A percentile compares a stretch with the other conserved stretches of the same genome.
Conservation (phyloP, 2,329 filamentous ascomycete genomes). For the Aspergillus aculeatinus region DNA sequence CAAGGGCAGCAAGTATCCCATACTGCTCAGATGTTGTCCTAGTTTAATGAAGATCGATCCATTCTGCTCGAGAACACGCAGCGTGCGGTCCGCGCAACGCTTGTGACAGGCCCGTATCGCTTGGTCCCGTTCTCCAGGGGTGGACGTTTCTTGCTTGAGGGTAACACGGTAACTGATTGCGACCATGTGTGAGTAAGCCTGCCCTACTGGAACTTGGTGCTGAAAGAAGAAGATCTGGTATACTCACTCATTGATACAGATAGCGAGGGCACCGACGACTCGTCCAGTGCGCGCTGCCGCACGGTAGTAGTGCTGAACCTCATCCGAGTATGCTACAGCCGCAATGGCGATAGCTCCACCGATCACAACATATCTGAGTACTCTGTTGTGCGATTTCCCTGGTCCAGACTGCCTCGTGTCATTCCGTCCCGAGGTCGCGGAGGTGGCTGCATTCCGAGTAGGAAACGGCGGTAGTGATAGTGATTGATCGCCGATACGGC, state of each 20-base stretch:
- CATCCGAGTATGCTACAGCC: constrained; percentile 56
- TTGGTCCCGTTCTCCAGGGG: constrained; percentile 64
- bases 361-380: constrained; percentile 34
- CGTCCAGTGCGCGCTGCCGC: constrained; percentile 75
- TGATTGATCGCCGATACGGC: neutral
- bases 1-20: constrained; percentile 87
- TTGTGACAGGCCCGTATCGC: constrained; percentile 82
- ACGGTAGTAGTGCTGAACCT: constrained; percentile 73
- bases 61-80: constrained; percentile 87
- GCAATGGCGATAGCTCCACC: constrained; percentile 42
- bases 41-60: constrained; percentile 98
- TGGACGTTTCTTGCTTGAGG: constrained; percentile 65
- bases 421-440: constrained; percentile 10
- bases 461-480: neutral
- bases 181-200: constrained; percentile 8
- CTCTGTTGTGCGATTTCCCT: constrained; percentile 22
- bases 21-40: constrained; percentile 90
- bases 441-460: neutral
- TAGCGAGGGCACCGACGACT: constrained; percentile 69
- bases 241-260: constrained; percentile 85
- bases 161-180: constrained; percentile 75
- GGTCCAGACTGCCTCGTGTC: constrained; percentile 13
- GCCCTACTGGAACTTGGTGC: no score
- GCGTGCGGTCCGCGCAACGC: constrained; percentile 83
- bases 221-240: neutral